A percentile compares a stretch with the other conserved stretches of the same genome.
phyloP scores from a whole-genome alignment of 2,329 filamentous ascomycete genomes.

The Nakataea oryzae region DNA sequence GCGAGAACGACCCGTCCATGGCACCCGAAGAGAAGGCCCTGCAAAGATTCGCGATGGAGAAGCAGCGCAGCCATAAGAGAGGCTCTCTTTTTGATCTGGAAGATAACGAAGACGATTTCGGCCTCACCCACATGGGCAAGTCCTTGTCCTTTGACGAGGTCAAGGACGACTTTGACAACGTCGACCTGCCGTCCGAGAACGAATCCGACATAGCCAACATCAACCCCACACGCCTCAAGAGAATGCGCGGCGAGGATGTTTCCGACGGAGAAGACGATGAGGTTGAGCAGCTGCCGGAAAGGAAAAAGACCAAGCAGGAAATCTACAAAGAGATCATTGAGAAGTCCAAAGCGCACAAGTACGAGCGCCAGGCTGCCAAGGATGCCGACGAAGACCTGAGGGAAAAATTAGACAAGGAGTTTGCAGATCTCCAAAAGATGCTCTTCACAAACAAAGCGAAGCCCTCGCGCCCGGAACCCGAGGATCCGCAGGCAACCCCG shows the following conservation, averaged over 20 bases:
- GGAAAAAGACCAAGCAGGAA: slow-evolving; percentile 91
- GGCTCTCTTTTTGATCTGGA: slow-evolving; percentile 83
- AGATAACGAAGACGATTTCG: slow-evolving; percentile 60
- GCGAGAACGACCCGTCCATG: slow-evolving; percentile 91
- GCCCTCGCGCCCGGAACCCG: slow-evolving; percentile 16
- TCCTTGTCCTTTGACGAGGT: slow-evolving; percentile 56
- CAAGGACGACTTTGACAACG: slow-evolving; percentile 70
- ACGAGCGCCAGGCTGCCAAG: slow-evolving; percentile 83
- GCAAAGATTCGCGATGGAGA: slow-evolving; percentile 82
- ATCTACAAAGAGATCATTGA: slow-evolving; percentile 97
- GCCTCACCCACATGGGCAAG: slow-evolving; percentile 76
- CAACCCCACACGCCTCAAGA: slow-evolving; percentile 44
- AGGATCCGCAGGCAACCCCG: slow-evolving; percentile 10
- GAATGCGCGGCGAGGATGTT: slow-evolving; percentile 34
- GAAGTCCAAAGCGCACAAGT: slow-evolving; percentile 93
- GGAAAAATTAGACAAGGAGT: slow-evolving; percentile 72
- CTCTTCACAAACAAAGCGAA: slow-evolving; percentile 38
- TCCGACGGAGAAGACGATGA: slow-evolving; percentile 34
- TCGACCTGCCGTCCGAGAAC: slow-evolving; percentile 53
- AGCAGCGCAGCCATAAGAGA: slow-evolving; percentile 68
- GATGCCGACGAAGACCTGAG: slow-evolving; percentile 88
- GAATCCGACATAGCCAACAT: slow-evolving; percentile 47
- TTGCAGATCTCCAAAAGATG: slow-evolving; percentile 65
- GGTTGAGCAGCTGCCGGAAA: slow-evolving; percentile 54
- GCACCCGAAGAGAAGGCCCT: slow-evolving; percentile 86